phyloP scores from a whole-genome alignment of 2,329 filamentous ascomycete genomes.

The Colletotrichum australisinense region DNA sequence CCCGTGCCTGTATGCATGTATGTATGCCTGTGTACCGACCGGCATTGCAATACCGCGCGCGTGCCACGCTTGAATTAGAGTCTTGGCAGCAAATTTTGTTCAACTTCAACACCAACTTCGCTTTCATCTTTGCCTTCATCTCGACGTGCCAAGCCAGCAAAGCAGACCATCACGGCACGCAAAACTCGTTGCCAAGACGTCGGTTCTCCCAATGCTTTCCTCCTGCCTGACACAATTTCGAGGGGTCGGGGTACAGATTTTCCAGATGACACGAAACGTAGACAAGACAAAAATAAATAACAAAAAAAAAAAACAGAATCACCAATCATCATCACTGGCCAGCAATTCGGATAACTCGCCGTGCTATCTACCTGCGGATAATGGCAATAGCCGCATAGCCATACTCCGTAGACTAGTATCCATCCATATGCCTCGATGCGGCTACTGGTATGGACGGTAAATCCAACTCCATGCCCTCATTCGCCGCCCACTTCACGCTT shows the following conservation, averaged over 20 bases:
- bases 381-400: background rate
- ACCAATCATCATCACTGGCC: background rate
- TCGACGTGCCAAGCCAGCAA: background rate
- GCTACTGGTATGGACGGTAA: background rate
- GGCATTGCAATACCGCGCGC: background rate
- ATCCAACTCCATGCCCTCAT: background rate
- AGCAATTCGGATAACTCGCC: background rate
- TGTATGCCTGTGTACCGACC: background rate
- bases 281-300: background rate
- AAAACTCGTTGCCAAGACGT: background rate
- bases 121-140: background rate
- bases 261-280: background rate
- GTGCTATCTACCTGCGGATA: background rate
- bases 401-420: background rate
- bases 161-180: background rate
- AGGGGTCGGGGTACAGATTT: background rate
- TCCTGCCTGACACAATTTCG: background rate
- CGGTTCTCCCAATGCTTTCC: background rate
- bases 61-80: background rate
- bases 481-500: conserved; percentile 11
- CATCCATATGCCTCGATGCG: background rate
- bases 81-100: background rate
- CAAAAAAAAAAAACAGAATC: background rate
- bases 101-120: background rate
- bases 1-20: no score